These are phyloP conservation scores for Coemansia asiatica DNA, from an alignment of 192 early-diverging fungal species.

Conservation along the genomic window DNA sequence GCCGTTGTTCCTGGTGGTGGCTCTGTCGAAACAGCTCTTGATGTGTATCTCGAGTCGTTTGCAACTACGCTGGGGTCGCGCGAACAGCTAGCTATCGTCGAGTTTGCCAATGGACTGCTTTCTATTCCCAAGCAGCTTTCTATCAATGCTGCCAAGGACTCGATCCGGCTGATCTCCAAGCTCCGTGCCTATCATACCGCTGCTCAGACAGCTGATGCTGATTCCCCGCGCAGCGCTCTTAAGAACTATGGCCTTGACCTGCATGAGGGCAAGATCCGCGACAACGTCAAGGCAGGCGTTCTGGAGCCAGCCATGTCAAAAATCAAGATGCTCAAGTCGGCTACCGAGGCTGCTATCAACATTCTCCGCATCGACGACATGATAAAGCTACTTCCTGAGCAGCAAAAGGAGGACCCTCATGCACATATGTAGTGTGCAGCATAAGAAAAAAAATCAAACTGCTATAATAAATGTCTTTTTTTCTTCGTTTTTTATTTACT, in stretches of 20 bases:
- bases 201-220: slow-evolving; percentile 69
- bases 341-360: slow-evolving; percentile 97
- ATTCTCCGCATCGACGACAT: slow-evolving; percentile 95
- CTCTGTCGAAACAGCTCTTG: slow-evolving; percentile 91
- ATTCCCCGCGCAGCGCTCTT: slow-evolving; percentile 71
- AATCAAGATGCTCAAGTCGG: slow-evolving; percentile 95
- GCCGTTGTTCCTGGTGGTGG: slow-evolving; percentile 97
- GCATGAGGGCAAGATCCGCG: slow-evolving; percentile 87
- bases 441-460: no score
- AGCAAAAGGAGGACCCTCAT: slow-evolving; percentile 55
- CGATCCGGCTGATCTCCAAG: slow-evolving; percentile 94
- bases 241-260: slow-evolving; percentile 94
- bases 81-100: slow-evolving; percentile 97
- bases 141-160: slow-evolving; percentile 98
- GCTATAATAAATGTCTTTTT: no score
- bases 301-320: slow-evolving; percentile 98
- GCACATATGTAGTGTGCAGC: slow-evolving; percentile 41
- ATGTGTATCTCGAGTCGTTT: slow-evolving; percentile 98
- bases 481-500: not conserved
- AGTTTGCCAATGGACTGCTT: slow-evolving; percentile 93
- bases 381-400: slow-evolving; percentile 67
- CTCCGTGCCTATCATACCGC: slow-evolving; percentile 95
- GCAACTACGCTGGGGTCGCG: slow-evolving; percentile 94
- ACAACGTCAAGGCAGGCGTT: slow-evolving; percentile 92
- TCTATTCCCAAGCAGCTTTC: slow-evolving; percentile 97